Evolutionary conservation across 805 yeast species (phyloP), one percentile per base, ranked within the genome.

Genomic region (Suhomyces sp.): DNA sequence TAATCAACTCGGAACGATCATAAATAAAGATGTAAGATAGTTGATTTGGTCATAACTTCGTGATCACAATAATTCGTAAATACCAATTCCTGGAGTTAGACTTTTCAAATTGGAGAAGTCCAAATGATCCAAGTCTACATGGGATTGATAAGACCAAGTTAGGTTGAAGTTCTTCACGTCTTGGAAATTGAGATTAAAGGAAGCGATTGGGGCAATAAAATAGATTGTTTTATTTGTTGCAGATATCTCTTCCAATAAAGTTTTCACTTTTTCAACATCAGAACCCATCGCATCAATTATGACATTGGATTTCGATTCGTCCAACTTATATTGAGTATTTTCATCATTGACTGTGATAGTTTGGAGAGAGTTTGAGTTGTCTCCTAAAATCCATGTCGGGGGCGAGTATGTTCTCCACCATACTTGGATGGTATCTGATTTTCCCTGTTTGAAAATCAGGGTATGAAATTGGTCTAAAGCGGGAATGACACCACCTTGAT

Each of bases 361-460:
- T 31, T 53, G 51, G 7, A 47, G 25, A 1, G 47, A 23, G 15
- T 39, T 4, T 32, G n/a, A 4, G 11, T 16, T 2, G 23, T 33
- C 16, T 2, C 68, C 70, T 19, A 83, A 62, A 38, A 91, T 56
- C 95, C 96, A 93, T 4, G 87, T 74, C 3, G 98, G 98, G 0
- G 98, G 97, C 4, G 87, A 76, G 49, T 91, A 93, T 0, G 96
- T 88, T 56, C 88, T 79, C 98, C 98, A 91, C 88, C 95, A 91
- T 4, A 91, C 51, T 22, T 77, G 72, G 0, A 77, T 63, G 0
- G 70, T 59, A n/a, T 16, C 21, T 7, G 28, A 10, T 0, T 25
- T 6, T 7, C 7, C 20, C 2, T 26, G 23, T n/a, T n/a, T n/a
- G n/a, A n/a, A n/a, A n/a, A n/a, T n/a, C n/a, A n/a, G n/a, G 13